Percentiles rank a stretch among this genome's conserved stretches.
phyloP scores from a whole-genome alignment of 2,329 filamentous ascomycete genomes.

The Trichoderma hamatum region DNA sequence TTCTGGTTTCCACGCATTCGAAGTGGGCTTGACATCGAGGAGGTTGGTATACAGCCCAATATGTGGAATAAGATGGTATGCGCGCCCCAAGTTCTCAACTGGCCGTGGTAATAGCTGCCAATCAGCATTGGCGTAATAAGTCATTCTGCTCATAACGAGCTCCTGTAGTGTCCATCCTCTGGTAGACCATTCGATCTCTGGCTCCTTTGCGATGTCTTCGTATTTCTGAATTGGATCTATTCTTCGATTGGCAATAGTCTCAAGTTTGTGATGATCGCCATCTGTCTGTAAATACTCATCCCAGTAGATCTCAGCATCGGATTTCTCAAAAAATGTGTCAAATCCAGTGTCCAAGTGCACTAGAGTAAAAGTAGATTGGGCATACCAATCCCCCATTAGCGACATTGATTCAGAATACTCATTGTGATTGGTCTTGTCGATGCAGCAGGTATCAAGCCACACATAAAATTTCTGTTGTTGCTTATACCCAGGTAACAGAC shows the following conservation, averaged over 20 bases:
- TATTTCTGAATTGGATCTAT: conserved; percentile 1
- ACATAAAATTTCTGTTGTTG: conserved; percentile 13
- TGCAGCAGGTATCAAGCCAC: conserved; percentile 25
- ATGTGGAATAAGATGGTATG: conserved; percentile 17
- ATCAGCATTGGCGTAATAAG: conserved; percentile 15
- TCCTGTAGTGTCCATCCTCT: conserved; percentile 20
- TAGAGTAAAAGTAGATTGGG: conserved; percentile 17
- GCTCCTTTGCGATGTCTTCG: not conserved
- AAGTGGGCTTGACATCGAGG: not conserved
- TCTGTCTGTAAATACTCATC: conserved; percentile 6
- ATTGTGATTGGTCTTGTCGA: conserved; percentile 22
- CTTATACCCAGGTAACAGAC: not conserved
- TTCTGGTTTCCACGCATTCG: not conserved
- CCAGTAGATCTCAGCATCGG: conserved; percentile 14
- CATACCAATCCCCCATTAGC: conserved; percentile 27
- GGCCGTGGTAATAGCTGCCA: conserved; percentile 12
- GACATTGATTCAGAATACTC: conserved; percentile 25
- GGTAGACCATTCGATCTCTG: conserved; percentile 20
- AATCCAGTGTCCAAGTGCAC: conserved; percentile 19
- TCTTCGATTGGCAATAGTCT: not conserved
- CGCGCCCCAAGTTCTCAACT: conserved; percentile 4
- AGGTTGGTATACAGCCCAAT: conserved; percentile 1
- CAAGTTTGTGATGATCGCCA: conserved; percentile 16
- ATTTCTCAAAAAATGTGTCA: not conserved
- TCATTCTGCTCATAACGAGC: conserved; percentile 18